Evolutionary conservation across 2,329 filamentous ascomycete species (phyloP), one percentile per base, ranked within the genome.

Genomic region (Aspergillus floridensis): DNA sequence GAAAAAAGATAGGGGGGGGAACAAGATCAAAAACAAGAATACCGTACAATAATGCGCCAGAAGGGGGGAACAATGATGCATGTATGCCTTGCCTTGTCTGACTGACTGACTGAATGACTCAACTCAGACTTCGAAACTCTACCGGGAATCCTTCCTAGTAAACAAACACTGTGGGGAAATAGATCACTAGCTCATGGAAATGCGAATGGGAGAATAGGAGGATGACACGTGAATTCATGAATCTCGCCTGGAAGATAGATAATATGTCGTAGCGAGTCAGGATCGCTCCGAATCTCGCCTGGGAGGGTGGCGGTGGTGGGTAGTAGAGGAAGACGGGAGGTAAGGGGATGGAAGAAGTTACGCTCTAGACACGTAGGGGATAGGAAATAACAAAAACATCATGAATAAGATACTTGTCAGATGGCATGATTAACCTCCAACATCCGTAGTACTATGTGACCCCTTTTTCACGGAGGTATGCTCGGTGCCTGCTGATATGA

Each of bases 401-500:
- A 16, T n/a, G 16, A n/a, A 19, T 44, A 16, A 19, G 6, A 44
- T 44, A 44, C 16, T 44, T 44, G 38, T 44, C 38, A 44, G 38
- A 44, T 44, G 16, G n/a, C 16, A 44, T 44, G 16, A 44, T 50
- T 60, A 69, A 49, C 62, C 63, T 16, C 61, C 64, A 35, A 60
- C 55, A 52, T 65, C 62, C 38, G 38, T 44, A 4, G 64, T 32
- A 51, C 65, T 64, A 14, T 53, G 49, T 19, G 59, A 53, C 6
- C 57, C 49, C 26, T 66, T 58, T 21, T 58, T 61, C 10, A 58
- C 49, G 10, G 49, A 31, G 22, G 58, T 35, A 29, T 67, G 31
- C 22, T 66, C 61, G 16, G 61, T 68, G 26, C 66, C 63, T 6
- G 66, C 59, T 16, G 74, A 75, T n/a, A 90, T 80, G 1, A 81